These are phyloP conservation scores for Scutellaria baicalensis DNA, from an alignment of 257 asterid genomes.

Conservation along the genomic window DNA sequence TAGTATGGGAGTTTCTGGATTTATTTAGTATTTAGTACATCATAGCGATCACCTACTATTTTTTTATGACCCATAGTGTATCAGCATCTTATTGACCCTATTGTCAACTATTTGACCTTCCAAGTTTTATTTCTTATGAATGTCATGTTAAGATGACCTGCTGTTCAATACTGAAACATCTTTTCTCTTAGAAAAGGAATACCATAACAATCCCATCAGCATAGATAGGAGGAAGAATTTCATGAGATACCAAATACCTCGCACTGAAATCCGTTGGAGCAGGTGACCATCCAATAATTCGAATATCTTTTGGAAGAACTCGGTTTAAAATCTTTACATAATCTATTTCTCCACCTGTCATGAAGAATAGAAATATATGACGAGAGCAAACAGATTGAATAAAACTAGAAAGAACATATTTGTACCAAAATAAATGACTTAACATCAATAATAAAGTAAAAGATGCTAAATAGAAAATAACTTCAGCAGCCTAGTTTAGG, in stretches of 20 bases:
- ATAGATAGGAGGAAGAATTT: slow-evolving; percentile 6
- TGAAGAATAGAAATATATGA: slow-evolving; percentile 13
- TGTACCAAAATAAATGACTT: not conserved
- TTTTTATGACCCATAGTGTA: not conserved
- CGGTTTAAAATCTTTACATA: slow-evolving; percentile 69
- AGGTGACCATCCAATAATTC: slow-evolving; percentile 92
- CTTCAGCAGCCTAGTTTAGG: slow-evolving; percentile 10
- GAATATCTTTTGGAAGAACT: slow-evolving; percentile 82
- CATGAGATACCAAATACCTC: slow-evolving; percentile 39
- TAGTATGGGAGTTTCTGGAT: slow-evolving; percentile 1
- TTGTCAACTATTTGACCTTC: not conserved
- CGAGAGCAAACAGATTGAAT: slow-evolving; percentile 3
- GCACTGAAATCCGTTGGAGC: slow-evolving; percentile 79
- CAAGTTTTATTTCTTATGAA: not conserved
- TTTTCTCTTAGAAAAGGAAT: not conserved
- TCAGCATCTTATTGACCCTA: slow-evolving; percentile 3
- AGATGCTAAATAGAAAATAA: slow-evolving; percentile 4
- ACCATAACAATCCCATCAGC: slow-evolving; percentile 4
- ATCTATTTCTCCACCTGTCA: slow-evolving; percentile 69
- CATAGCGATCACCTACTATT: not conserved
- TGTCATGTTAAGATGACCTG: not conserved
- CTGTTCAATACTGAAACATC: slow-evolving; percentile 6
- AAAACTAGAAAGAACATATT: slow-evolving; percentile 4
- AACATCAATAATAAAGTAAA: not conserved
- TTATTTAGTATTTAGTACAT: not conserved